phyloP scores from a whole-genome alignment of 2,329 filamentous ascomycete species.

The Claviceps pazoutovae region DNA sequence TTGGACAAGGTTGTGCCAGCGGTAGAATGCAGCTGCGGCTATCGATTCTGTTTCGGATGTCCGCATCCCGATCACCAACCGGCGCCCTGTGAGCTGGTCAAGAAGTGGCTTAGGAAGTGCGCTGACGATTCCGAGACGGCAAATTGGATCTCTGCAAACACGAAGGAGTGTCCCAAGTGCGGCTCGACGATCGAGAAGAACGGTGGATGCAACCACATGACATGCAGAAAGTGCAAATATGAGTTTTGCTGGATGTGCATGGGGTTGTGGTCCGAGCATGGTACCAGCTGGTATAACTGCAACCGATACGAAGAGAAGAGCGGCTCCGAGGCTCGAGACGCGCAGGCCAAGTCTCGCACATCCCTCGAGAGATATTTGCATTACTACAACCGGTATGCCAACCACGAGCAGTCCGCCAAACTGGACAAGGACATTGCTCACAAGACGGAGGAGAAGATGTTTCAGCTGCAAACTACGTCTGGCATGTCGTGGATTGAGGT shows the following conservation, averaged over 20 bases:
- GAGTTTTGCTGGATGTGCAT: slow-evolving; percentile 99
- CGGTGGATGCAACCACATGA: slow-evolving; percentile 96
- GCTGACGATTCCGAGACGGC: slow-evolving; percentile 96
- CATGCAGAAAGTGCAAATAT: slow-evolving; percentile 85
- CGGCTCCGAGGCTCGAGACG: slow-evolving; percentile 76
- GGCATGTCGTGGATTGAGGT: slow-evolving; percentile 99
- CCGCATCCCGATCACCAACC: slow-evolving; percentile 83
- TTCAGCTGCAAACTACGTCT: slow-evolving; percentile 80
- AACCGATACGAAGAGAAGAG: slow-evolving; percentile 96
- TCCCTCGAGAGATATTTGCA: slow-evolving; percentile 93
- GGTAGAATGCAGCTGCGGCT: slow-evolving; percentile 70
- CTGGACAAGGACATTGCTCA: slow-evolving; percentile 90
- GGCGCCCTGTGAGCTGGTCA: slow-evolving; percentile 79
- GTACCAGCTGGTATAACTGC: slow-evolving; percentile 99
- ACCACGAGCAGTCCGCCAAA: slow-evolving; percentile 94
- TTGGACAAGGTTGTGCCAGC: slow-evolving; percentile 76
- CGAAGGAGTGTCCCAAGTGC: slow-evolving; percentile 94
- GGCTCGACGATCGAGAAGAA: slow-evolving; percentile 98
- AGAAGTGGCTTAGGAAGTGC: slow-evolving; percentile 95
- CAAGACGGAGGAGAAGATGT: slow-evolving; percentile 99
- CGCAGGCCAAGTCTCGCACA: slow-evolving; percentile 78
- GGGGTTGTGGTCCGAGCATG: slow-evolving; percentile 96
- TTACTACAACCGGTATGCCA: slow-evolving; percentile 98
- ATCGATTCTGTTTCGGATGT: slow-evolving; percentile 92
- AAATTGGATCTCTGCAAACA: slow-evolving; percentile 98